Evolutionary conservation across 805 yeast species (phyloP).

Genomic region (Wickerhamiella lipophila): DNA sequence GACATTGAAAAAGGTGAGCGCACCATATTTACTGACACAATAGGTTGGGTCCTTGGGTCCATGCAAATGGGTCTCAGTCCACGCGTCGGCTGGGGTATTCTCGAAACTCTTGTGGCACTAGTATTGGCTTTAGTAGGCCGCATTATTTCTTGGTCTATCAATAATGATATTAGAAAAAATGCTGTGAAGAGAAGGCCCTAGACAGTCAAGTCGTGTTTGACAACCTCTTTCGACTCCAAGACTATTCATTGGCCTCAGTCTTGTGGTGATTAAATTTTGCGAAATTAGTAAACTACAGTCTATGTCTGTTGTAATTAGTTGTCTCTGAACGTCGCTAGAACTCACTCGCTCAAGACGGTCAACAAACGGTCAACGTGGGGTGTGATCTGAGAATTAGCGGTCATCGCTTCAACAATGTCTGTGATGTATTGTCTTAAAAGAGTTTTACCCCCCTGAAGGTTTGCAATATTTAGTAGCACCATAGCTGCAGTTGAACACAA

Average conservation of each 20-base stretch:
- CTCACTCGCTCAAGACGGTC: conserved; percentile 5
- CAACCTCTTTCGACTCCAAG: too few species aligned
- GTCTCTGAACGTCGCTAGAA: too few species aligned
- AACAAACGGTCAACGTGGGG: conserved; percentile 23
- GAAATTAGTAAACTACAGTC: neutral
- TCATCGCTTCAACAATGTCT: conserved; percentile 20
- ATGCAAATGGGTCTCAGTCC: conserved; percentile 29
- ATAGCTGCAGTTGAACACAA: conserved; percentile 27
- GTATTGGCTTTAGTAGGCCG: conserved; percentile 20
- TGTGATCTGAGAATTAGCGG: conserved; percentile 20
- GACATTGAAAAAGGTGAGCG: conserved; percentile 53
- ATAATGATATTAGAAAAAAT: conserved; percentile 15
- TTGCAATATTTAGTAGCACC: conserved; percentile 29
- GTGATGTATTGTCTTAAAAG: conserved; percentile 17
- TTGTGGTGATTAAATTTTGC: neutral
- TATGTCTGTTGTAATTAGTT: too few species aligned
- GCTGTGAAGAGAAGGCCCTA: neutral
- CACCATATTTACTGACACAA: conserved; percentile 64
- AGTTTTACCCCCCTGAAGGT: conserved; percentile 21
- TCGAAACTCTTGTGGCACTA: conserved; percentile 20
- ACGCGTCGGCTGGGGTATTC: conserved; percentile 21
- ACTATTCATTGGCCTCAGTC: too few species aligned
- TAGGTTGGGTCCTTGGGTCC: conserved; percentile 68
- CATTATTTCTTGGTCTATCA: conserved; percentile 19
- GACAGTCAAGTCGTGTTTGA: too few species aligned